A percentile compares a stretch with the other conserved stretches of the same genome.
These are phyloP conservation scores for Mycena olivaceomarginata DNA, from an alignment of 768 basidiomycete genomes.

Conservation along the genomic window DNA sequence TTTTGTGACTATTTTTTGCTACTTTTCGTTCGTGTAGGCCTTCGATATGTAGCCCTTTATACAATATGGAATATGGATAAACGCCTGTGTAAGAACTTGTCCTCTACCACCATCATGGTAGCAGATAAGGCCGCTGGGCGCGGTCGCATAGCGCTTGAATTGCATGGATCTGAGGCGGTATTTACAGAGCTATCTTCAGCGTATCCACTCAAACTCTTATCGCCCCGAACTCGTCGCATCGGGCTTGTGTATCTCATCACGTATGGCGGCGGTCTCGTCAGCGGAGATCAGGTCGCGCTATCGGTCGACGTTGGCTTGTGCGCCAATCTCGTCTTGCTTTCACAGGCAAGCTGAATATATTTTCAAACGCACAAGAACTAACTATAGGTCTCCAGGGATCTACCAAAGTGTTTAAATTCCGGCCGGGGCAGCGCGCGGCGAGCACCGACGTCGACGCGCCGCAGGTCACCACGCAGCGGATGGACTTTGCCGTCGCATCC, in stretches of 20 bases:
- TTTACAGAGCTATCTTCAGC: conserved; percentile 87
- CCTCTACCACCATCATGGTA: conserved; percentile 39
- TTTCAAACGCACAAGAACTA: not conserved
- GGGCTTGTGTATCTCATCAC: conserved; percentile 85
- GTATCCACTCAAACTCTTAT: conserved; percentile 93
- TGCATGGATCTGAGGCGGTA: conserved; percentile 72
- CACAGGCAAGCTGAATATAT: conserved; percentile 73
- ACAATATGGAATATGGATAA: conserved; percentile 48
- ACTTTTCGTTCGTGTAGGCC: conserved; percentile 41
- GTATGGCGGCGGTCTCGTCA: conserved; percentile 95
- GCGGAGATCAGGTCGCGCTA: conserved; percentile 85
- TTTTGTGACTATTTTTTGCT: conserved; percentile 40
- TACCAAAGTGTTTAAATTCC: conserved; percentile 95
- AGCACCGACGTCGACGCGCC: conserved; percentile 48
- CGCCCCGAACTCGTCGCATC: conserved; percentile 73
- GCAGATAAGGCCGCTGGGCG: conserved; percentile 64
- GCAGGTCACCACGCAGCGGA: conserved; percentile 74
- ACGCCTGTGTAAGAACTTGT: not conserved
- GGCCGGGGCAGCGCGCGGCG: conserved; percentile 76
- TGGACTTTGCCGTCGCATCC: conserved; percentile 73
- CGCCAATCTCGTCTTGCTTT: conserved; percentile 82
- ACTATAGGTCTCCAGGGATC: conserved; percentile 75
- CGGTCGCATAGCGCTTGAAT: conserved; percentile 74
- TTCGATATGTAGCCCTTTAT: conserved; percentile 57
- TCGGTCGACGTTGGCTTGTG: conserved; percentile 74